Evolutionary conservation across 768 basidiomycete genomes (phyloP).

Genomic region (Rickenella mellea): DNA sequence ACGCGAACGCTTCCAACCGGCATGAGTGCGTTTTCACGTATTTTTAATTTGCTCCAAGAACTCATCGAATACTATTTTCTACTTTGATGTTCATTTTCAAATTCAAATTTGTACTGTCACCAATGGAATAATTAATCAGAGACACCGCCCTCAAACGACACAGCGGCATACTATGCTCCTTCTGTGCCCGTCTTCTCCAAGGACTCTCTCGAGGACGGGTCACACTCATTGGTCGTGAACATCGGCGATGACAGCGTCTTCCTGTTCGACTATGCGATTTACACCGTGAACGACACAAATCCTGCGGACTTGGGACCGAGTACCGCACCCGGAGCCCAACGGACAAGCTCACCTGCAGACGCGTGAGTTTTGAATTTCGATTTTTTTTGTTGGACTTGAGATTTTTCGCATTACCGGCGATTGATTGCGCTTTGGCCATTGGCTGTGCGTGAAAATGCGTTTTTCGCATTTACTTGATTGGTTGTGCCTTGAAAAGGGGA

Average conservation of each 20-base stretch:
- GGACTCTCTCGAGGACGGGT: constrained; percentile 22
- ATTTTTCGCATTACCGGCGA: too few species aligned
- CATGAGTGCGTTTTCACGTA: too few species aligned
- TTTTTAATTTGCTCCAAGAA: too few species aligned
- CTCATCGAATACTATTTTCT: too few species aligned
- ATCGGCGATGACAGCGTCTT: constrained; percentile 37
- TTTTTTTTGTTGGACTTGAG: too few species aligned
- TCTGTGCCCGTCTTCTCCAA: constrained; percentile 27
- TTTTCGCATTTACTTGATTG: too few species aligned
- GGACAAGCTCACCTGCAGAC: not conserved
- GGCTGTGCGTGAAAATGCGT: too few species aligned
- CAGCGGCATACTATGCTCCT: not conserved
- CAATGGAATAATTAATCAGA: not conserved
- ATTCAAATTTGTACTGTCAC: not conserved
- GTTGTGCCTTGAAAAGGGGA: too few species aligned
- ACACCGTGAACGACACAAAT: constrained; percentile 18
- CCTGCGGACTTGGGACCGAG: not conserved
- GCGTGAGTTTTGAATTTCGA: not conserved
- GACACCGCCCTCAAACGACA: not conserved
- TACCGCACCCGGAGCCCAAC: not conserved
- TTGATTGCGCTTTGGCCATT: too few species aligned
- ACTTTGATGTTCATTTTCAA: too few species aligned
- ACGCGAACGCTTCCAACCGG: constrained; percentile 19
- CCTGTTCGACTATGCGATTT: constrained; percentile 38
- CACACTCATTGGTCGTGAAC: constrained; percentile 33